Conservation (phyloP, 2,329 filamentous ascomycete genomes). For the Graphilbum sp. region DNA sequence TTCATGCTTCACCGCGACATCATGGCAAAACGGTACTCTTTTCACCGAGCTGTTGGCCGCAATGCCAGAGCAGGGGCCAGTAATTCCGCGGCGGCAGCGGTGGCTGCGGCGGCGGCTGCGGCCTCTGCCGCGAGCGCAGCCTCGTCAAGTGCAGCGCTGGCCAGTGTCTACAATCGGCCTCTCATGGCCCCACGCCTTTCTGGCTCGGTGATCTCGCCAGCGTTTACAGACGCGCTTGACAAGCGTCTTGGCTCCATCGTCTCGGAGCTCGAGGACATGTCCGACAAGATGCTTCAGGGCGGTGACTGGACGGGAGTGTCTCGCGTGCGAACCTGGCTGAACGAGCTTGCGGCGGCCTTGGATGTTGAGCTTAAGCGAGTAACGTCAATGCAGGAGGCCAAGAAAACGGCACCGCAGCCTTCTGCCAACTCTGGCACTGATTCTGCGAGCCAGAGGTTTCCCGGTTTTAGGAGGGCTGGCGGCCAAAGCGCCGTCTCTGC, state of each 20-base stretch:
- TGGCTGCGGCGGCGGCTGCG: neutral
- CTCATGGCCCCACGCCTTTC: neutral
- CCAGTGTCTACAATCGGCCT: neutral
- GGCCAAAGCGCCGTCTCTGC: neutral
- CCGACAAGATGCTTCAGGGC: slow-evolving; percentile 7
- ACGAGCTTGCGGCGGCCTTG: neutral
- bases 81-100: neutral
- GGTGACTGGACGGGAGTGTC: slow-evolving; percentile 7
- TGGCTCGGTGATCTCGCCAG: neutral
- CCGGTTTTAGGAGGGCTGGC: neutral
- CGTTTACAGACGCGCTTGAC: slow-evolving; percentile 6
- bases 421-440: too few relatives aligned
- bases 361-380: slow-evolving; percentile 5
- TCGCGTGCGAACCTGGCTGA: slow-evolving; percentile 5
- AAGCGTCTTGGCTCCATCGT: slow-evolving; percentile 4
- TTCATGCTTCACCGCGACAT: slow-evolving; percentile 6
- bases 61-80: neutral
- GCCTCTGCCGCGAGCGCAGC: neutral
- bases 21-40: slow-evolving; percentile 6
- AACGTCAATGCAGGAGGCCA: neutral
- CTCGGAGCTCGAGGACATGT: slow-evolving; percentile 8
- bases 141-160: neutral
- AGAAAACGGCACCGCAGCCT: neutral
- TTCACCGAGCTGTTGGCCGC: slow-evolving; percentile 7
- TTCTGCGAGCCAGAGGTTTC: neutral